phyloP scores from a whole-genome alignment of 1,139 yeast genomes.

The Nakaseomyces bracarensis region DNA sequence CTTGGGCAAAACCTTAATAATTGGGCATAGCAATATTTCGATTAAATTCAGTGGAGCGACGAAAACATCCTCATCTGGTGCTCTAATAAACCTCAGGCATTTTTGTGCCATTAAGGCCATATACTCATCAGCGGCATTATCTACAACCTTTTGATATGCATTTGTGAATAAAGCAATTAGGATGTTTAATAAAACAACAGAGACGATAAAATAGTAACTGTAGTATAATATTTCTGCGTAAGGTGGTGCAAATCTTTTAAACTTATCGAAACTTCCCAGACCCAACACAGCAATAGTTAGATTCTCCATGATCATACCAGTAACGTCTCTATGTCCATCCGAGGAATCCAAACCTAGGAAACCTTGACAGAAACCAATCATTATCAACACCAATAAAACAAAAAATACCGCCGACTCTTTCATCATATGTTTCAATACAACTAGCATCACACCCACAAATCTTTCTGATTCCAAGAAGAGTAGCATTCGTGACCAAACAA shows the following conservation, averaged over 20 bases:
- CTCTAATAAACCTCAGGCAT: slow-evolving; percentile 74
- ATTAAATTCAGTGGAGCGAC: slow-evolving; percentile 79
- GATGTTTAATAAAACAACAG: slow-evolving; percentile 69
- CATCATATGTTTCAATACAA: slow-evolving; percentile 79
- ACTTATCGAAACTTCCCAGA: slow-evolving; percentile 62
- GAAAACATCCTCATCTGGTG: slow-evolving; percentile 79
- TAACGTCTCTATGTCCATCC: slow-evolving; percentile 74
- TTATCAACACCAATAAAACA: slow-evolving; percentile 59
- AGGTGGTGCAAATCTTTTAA: slow-evolving; percentile 70
- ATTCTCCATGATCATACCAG: slow-evolving; percentile 53
- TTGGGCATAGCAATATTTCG: slow-evolving; percentile 46
- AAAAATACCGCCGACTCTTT: slow-evolving; percentile 76
- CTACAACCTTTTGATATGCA: slow-evolving; percentile 74
- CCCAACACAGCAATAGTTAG: slow-evolving; percentile 67
- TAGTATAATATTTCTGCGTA: slow-evolving; percentile 74
- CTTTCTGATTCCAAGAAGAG: slow-evolving; percentile 70
- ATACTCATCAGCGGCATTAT: slow-evolving; percentile 76
- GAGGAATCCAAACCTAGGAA: slow-evolving; percentile 81
- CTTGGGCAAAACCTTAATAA: slow-evolving; percentile 16
- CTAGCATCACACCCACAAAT: slow-evolving; percentile 85
- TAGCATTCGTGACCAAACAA: slow-evolving; percentile 76
- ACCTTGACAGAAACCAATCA: slow-evolving; percentile 78
- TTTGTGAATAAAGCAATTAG: slow-evolving; percentile 78
- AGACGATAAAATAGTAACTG: slow-evolving; percentile 63
- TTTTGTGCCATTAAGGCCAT: slow-evolving; percentile 79